Evolutionary conservation across 331 rosid genomes (phyloP).

Genomic region (Rosa hybrid): DNA sequence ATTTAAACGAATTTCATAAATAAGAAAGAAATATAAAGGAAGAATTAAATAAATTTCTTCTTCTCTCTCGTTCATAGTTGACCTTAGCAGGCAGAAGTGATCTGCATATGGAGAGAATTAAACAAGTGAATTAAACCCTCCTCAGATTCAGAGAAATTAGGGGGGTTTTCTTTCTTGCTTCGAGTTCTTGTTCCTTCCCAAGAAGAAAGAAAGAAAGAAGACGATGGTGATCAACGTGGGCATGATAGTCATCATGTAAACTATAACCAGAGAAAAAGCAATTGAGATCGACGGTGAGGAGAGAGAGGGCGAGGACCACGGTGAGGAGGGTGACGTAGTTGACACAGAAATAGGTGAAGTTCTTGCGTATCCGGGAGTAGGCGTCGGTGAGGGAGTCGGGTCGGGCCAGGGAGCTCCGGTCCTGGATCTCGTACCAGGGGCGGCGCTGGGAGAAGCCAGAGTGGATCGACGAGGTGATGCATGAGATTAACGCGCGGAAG

Average conservation of each 20-base stretch:
- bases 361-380: conserved; percentile 54
- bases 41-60: too few species aligned
- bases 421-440: conserved; percentile 30
- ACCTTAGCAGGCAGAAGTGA: neutral
- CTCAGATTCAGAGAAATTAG: neutral
- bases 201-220: neutral
- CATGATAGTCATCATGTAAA: neutral
- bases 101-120: neutral
- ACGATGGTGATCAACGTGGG: neutral
- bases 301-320: conserved; percentile 43
- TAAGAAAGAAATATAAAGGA: too few species aligned
- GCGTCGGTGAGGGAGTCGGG: conserved; percentile 50
- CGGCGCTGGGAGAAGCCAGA: conserved; percentile 59
- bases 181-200: neutral
- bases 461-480: conserved; percentile 46
- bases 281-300: conserved; percentile 27
- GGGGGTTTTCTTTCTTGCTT: neutral
- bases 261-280: neutral
- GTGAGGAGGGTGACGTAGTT: conserved; percentile 41
- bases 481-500: conserved; percentile 55
- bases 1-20: too few species aligned
- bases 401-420: conserved; percentile 41
- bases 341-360: conserved; percentile 49
- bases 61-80: neutral
- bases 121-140: neutral